Evolutionary conservation across 495 filamentous ascomycete species (phyloP).

Genomic region (Aspergillus cristatus): DNA sequence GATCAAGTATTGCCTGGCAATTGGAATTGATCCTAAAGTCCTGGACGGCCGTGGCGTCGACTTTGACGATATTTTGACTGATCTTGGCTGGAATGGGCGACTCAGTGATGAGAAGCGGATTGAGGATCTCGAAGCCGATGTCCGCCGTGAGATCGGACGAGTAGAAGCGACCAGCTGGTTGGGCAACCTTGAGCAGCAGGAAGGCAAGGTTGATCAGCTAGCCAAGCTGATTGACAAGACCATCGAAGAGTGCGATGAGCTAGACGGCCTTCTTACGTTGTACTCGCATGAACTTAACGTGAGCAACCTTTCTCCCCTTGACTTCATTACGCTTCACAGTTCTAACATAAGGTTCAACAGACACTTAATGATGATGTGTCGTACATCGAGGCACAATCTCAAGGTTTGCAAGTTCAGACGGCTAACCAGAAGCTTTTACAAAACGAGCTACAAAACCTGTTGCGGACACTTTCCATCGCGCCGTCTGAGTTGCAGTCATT

Average conservation of each 20-base stretch:
- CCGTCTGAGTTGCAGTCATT: conserved; percentile 62
- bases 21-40: conserved; percentile 63
- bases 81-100: conserved; percentile 84
- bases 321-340: conserved; percentile 9
- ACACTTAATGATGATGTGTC: conserved; percentile 91
- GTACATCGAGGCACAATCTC: conserved; percentile 93
- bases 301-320: conserved; percentile 26
- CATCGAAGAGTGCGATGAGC: conserved; percentile 87
- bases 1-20: conserved; percentile 63
- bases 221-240: conserved; percentile 77
- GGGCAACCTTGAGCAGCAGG: conserved; percentile 76
- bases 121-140: conserved; percentile 71
- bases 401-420: conserved; percentile 92
- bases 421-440: conserved; percentile 94
- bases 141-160: conserved; percentile 78
- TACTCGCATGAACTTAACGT: conserved; percentile 92
- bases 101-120: conserved; percentile 61
- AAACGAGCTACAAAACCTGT: conserved; percentile 69
- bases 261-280: conserved; percentile 85
- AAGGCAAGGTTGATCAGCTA: conserved; percentile 76
- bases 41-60: conserved; percentile 61
- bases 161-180: conserved; percentile 93
- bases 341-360: conserved; percentile 49
- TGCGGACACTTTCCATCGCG: conserved; percentile 83
- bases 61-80: conserved; percentile 69